Evolutionary conservation across 2,329 filamentous ascomycete genomes (phyloP), one percentile per base, ranked within the genome.

Genomic region (Albophoma yamanashiensis): DNA sequence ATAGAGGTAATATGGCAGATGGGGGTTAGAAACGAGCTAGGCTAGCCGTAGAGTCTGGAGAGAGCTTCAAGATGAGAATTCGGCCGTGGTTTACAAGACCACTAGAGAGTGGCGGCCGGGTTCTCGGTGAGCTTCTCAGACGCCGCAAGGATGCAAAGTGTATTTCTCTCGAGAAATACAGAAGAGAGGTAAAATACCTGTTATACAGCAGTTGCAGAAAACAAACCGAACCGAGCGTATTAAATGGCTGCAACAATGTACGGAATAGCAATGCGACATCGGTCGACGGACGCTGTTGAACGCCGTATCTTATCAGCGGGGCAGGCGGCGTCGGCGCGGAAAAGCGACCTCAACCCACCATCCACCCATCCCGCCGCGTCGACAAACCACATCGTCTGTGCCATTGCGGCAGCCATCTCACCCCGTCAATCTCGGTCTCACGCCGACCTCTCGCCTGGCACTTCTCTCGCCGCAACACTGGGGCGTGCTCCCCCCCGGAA

Each of bases 1-100:
- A 78, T 77, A 0, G 74, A 0, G 39, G 0, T 73, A 0, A 42
- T 25, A 27, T 22, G 15, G 31, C 52, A 34, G 14, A 56, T 3
- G 17, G 4, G 11, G 11, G 45, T 38, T 25, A 38, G 31, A 45
- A 40, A 36, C 34, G 40, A 56, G 14, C 27, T 31, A 14, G 25
- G 43, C 4, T 12, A 22, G 22, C 43, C 27, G 27, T 31, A 22
- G 22, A 6, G 12, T 14, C 1, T 22, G 22, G 22, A 47, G 22
- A 6, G 43, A 27, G 45, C 17, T 17, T 27, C 22, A 27, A 31
- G 5, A 5, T 5, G 22, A 27, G 45, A 22, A 2, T 17, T 47
- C 15, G 22, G 6, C 15, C n/a, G 12, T 25, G 43, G 43, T 14
- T 47, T 25, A 14, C 43, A 15, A 11, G 5, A 31, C 27, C 27